phyloP scores from a whole-genome alignment of 768 basidiomycete species.

The Termitomyces sp. region DNA sequence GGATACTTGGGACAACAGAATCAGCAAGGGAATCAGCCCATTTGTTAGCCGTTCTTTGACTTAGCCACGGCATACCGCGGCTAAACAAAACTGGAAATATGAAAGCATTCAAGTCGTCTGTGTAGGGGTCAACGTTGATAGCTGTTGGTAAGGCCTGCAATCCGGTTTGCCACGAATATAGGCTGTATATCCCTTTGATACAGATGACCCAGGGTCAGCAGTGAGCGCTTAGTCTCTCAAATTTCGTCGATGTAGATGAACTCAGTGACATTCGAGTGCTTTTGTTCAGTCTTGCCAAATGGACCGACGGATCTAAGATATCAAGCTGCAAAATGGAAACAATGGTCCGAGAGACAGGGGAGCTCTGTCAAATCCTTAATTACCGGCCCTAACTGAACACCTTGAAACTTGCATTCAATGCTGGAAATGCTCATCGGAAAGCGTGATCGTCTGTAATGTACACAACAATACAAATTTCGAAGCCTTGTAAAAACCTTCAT shows the following conservation, averaged over 20 bases:
- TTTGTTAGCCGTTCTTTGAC: neutral
- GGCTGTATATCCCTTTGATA: neutral
- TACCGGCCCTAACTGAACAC: neutral
- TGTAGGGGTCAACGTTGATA: neutral
- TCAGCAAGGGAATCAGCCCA: constrained; percentile 1
- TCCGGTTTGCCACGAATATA: neutral
- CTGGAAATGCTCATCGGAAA: neutral
- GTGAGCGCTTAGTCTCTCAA: neutral
- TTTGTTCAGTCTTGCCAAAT: neutral
- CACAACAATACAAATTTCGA: neutral
- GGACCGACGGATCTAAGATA: neutral
- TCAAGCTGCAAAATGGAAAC: neutral
- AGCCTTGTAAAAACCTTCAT: neutral
- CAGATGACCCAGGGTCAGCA: neutral
- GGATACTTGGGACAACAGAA: neutral
- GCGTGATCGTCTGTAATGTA: neutral
- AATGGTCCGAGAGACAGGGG: neutral
- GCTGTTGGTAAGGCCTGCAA: neutral
- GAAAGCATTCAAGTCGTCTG: neutral
- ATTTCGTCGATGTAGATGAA: neutral
- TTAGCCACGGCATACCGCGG: constrained; percentile 8
- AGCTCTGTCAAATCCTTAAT: neutral
- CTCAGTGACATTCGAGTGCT: neutral
- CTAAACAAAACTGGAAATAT: constrained; percentile 6
- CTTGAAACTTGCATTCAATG: neutral